These are phyloP conservation scores for Bruguiera parviflora DNA, from an alignment of 345 rosid genomes.

Conservation along the genomic window DNA sequence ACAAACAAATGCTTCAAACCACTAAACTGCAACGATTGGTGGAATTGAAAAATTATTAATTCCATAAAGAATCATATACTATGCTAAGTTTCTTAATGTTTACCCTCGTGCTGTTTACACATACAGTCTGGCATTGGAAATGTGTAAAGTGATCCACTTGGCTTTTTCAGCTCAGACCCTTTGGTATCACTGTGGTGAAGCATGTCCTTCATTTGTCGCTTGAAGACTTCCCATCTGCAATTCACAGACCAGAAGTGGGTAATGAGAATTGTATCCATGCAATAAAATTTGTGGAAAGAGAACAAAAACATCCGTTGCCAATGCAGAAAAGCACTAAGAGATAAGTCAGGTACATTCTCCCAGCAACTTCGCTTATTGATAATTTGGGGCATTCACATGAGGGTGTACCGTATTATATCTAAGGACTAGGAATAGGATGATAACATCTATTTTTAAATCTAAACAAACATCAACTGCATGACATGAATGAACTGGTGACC, in stretches of 20 bases:
- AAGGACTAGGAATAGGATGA: no score
- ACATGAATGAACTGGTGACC: no score
- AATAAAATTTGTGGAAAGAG: no score
- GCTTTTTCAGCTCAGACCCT: slow-evolving; percentile 65
- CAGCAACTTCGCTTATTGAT: no score
- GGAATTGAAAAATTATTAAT: background rate
- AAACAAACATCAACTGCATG: no score
- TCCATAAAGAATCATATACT: background rate
- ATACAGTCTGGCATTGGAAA: slow-evolving; percentile 96
- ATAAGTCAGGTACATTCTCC: no score
- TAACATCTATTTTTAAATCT: no score
- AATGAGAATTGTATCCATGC: background rate
- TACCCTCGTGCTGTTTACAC: slow-evolving; percentile 47
- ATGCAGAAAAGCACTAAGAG: no score
- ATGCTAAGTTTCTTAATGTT: background rate
- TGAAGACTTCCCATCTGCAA: slow-evolving; percentile 80
- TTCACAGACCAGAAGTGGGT: background rate
- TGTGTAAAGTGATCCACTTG: slow-evolving; percentile 71
- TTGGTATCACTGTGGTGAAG: slow-evolving; percentile 67
- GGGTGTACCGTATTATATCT: no score
- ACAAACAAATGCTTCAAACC: no score
- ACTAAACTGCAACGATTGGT: slow-evolving; percentile 2
- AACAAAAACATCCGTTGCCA: no score
- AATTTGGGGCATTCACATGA: no score
- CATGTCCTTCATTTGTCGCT: slow-evolving; percentile 75